These are phyloP conservation scores for Neonectria coccinea DNA, from an alignment of 2,329 filamentous ascomycete species.

Conservation along the genomic window DNA sequence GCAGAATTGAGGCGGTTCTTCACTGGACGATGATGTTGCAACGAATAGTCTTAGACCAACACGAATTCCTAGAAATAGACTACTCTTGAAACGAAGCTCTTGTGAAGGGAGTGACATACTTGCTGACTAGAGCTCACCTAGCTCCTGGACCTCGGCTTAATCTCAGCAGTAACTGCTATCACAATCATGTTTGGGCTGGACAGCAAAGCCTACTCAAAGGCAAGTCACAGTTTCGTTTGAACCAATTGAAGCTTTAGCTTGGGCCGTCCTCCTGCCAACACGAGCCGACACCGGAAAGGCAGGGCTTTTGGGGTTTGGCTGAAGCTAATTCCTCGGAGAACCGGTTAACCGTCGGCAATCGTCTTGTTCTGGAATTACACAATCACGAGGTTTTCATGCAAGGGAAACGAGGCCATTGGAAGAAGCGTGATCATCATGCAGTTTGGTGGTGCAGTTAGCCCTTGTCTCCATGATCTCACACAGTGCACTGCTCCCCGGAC, in stretches of 20 bases:
- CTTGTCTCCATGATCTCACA: not conserved
- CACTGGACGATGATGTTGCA: slow-evolving; percentile 32
- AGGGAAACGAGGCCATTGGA: not conserved
- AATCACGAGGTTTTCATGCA: not conserved
- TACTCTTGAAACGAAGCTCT: not conserved
- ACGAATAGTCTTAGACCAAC: not conserved
- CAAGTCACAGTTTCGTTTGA: not conserved
- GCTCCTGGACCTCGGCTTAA: not conserved
- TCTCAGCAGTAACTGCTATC: no score
- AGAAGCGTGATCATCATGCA: slow-evolving; percentile 5
- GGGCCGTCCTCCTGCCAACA: not conserved
- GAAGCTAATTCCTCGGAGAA: not conserved
- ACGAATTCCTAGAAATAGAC: not conserved
- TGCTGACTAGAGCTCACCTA: not conserved
- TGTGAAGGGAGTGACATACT: not conserved
- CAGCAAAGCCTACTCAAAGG: not conserved
- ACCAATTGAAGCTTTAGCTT: not conserved
- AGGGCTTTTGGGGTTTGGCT: not conserved
- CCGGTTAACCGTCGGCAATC: slow-evolving; percentile 2
- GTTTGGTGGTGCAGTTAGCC: slow-evolving; percentile 7
- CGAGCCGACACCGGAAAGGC: not conserved
- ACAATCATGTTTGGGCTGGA: no score
- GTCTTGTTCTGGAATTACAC: not conserved
- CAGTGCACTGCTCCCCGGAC: slow-evolving; percentile 4
- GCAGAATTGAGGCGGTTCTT: slow-evolving; percentile 44